Evolutionary conservation across 2,329 filamentous ascomycete species (phyloP).

Genomic region (Delphinella strobiligena): DNA sequence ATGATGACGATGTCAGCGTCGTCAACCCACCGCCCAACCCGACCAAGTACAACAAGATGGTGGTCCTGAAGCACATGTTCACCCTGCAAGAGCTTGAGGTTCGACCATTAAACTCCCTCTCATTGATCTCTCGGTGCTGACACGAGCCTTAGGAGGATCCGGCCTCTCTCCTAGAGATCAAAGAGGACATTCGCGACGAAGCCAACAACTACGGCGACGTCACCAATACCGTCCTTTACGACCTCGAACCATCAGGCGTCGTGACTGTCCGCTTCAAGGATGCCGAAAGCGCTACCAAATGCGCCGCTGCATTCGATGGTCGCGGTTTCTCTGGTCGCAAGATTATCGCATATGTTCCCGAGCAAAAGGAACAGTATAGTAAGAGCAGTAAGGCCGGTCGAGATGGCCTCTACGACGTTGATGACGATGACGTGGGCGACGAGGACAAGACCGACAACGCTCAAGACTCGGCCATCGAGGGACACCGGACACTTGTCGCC

Average conservation of each 20-base stretch:
- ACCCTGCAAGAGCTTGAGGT: slow-evolving; percentile 67
- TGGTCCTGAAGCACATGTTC: slow-evolving; percentile 89
- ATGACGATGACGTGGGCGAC: slow-evolving; percentile 21
- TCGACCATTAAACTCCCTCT: slow-evolving; percentile 10
- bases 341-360: slow-evolving; percentile 45
- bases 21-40: slow-evolving; percentile 39
- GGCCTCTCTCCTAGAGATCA: slow-evolving; percentile 75
- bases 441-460: slow-evolving; percentile 27
- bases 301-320: slow-evolving; percentile 60
- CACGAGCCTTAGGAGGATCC: slow-evolving; percentile 52
- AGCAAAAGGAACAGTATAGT: slow-evolving; percentile 58
- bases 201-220: slow-evolving; percentile 77
- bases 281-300: slow-evolving; percentile 57
- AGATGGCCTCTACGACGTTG: slow-evolving; percentile 32
- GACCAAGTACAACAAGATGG: slow-evolving; percentile 60
- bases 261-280: slow-evolving; percentile 74
- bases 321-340: slow-evolving; percentile 63
- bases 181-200: slow-evolving; percentile 85
- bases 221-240: slow-evolving; percentile 83
- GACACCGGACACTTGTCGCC: slow-evolving; percentile 2
- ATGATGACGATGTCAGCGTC: slow-evolving; percentile 65
- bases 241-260: slow-evolving; percentile 73
- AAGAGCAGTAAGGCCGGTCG: slow-evolving; percentile 41
- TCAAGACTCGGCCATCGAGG: slow-evolving; percentile 1
- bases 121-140: not conserved